Evolutionary conservation across 2,329 filamentous ascomycete species (phyloP), one percentile per base, ranked within the genome.

Genomic region (Aureobasidium zeae): DNA sequence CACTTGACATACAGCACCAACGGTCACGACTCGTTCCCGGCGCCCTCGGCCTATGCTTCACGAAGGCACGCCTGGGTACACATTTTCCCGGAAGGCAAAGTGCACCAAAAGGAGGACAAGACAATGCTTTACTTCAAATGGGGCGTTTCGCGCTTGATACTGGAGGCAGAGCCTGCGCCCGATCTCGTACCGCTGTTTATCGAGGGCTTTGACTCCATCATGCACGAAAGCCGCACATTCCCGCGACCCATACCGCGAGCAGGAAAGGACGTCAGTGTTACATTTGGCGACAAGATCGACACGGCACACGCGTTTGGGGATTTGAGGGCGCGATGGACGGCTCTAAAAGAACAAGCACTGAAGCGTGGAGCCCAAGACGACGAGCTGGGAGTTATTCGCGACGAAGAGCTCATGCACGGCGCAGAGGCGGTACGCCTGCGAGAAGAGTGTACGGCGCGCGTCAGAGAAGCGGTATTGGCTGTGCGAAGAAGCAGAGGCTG

Each of bases 71-170:
- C 78, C 32, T 98, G 91, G 91, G 70, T 98, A 3, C 91, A 98
- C 63, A 82, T 96, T 44, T 96, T 96, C 62, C 91, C 91, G 10
- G 91, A 98, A 65, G 91, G 87, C 35, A 86, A 84, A 62, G 86
- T 94, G 33, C 88, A 96, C 63, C 91, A 98, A 65, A 80, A 86
- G 52, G 75, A 82, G 1, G 69, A 79, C 30, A 78, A 79, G 54
- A 77, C 81, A 6, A 81, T 96, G 71, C 83, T 91, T 21, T 98
- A 98, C 66, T 96, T 96, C 76, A 95, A 94, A 68, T 98, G 91
- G 91, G 91, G 91, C 1, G 73, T 96, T 2, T 86, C 89, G 5
- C 78, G 91, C 2, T 72, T 96, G 46, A 91, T 98, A 46, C 76
- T 98, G 34, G 91, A 98, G 63, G 77, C 82, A 34, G 83, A 89